phyloP scores from a whole-genome alignment of 2,329 filamentous ascomycete species.

The Westerdykella aurantiaca region DNA sequence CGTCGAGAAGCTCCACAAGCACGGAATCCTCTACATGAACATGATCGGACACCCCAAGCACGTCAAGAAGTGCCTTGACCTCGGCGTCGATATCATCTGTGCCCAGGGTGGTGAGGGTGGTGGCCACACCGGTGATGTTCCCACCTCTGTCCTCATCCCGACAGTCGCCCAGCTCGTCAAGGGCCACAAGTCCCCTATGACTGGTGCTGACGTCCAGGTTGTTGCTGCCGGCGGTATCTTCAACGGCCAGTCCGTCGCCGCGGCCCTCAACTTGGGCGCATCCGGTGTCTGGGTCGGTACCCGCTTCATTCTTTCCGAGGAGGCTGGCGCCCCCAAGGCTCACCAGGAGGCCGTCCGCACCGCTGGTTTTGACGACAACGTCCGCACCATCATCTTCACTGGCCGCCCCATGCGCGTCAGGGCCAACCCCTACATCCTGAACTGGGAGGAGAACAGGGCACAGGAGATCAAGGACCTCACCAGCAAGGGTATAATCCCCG shows the following conservation, averaged over 20 bases:
- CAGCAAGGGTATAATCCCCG: constrained; percentile 81
- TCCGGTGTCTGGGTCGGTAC: constrained; percentile 94
- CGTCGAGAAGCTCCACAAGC: constrained; percentile 82
- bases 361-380: constrained; percentile 87
- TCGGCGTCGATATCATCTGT: constrained; percentile 90
- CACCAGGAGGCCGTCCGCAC: constrained; percentile 96
- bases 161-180: constrained; percentile 77
- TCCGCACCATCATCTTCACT: constrained; percentile 98
- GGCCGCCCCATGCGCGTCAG: constrained; percentile 90
- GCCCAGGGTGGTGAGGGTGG: constrained; percentile 97
- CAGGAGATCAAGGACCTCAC: constrained; percentile 91
- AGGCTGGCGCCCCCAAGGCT: constrained; percentile 86
- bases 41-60: constrained; percentile 99
- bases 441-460: constrained; percentile 92
- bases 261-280: constrained; percentile 87
- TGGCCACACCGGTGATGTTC: constrained; percentile 91
- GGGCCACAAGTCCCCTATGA: constrained; percentile 79
- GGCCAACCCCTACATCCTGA: constrained; percentile 85
- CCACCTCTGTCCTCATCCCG: constrained; percentile 87
- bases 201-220: constrained; percentile 81
- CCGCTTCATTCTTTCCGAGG: constrained; percentile 86
- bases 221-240: constrained; percentile 90
- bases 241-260: constrained; percentile 85
- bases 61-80: constrained; percentile 88
- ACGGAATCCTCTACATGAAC: constrained; percentile 96